Evolutionary conservation across 805 yeast genomes (phyloP), one percentile per base, ranked within the genome.

Genomic region (Spathaspora gorwiae): DNA sequence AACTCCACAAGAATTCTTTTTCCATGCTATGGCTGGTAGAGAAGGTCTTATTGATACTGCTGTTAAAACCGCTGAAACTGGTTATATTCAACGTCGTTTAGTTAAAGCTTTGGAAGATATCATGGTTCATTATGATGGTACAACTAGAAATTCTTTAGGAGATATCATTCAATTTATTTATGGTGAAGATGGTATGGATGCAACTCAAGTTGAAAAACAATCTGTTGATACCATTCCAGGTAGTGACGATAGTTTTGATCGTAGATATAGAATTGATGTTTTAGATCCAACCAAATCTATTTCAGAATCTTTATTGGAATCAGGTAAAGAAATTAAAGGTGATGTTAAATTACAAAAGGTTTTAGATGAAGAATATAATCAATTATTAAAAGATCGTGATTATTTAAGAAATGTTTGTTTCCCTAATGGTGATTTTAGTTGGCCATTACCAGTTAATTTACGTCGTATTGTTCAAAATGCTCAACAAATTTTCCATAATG

Each of bases 11-110:
- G 99, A 94, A 67, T 94, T 94, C 67, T 90, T 94, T 66, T 94
- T 94, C 84, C 99, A 94, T 66, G 97, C 98, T 43, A 94, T 94
- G 97, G 98, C 99, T 62, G 99, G 99, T 75, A 89, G 99, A 79
- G 99, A 94, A 74, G 99, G 99, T 77, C 77, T 94, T 64, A 95
- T 94, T 65, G 99, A 94, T 78, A 94, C 99, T 45, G 99, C 99
- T 12, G 99, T 94, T 40, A 94, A 94, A 68, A 94, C 99, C 36
- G 98, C 99, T 2, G 98, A 92, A 71, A 90, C 98, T 26, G 98
- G 98, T 72, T 92, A 92, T 66, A 90, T 92, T 62, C 98, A 92
- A 72, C 92, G 98, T 77, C 92, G 98, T 79, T 75, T 92, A 65
- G 95, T 92, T 39, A 92, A 92, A 67, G 98, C 98, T 27, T 73